Evolutionary conservation across 371 early-diverging fungal species (phyloP).

Genomic region (Mucor sp.): DNA sequence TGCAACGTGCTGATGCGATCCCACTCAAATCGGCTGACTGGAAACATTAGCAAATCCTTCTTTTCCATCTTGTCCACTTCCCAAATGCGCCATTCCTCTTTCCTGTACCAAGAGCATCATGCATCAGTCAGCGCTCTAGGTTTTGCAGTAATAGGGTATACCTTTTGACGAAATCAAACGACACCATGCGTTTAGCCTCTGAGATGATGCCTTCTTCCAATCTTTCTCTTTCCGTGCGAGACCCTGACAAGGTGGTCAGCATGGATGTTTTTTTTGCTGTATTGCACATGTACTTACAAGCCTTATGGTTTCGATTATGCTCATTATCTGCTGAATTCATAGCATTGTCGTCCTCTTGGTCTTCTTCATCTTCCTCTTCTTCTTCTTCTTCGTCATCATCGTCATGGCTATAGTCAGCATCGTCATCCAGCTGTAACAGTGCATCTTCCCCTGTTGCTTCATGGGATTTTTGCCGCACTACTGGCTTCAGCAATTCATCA

Average conservation of each 20-base stretch:
- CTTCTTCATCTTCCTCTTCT: too few relatives aligned
- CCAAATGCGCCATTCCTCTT: constrained; percentile 36
- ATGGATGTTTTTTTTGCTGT: not conserved
- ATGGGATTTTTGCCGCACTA: not conserved
- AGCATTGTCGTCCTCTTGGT: not conserved
- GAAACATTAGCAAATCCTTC: constrained; percentile 52
- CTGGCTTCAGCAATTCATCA: constrained; percentile 1
- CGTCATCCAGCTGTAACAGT: not conserved
- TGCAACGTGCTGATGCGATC: constrained; percentile 59
- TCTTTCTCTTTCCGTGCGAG: constrained; percentile 23
- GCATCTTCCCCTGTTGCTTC: not conserved
- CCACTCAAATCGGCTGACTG: constrained; percentile 72
- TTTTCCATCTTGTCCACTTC: constrained; percentile 52
- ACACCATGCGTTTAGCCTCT: constrained; percentile 29
- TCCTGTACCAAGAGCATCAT: constrained; percentile 10
- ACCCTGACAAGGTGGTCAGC: constrained; percentile 20
- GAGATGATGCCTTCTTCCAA: constrained; percentile 28
- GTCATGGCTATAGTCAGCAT: not conserved
- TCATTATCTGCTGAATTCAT: not conserved
- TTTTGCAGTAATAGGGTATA: constrained; percentile 3
- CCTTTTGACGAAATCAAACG: constrained; percentile 24
- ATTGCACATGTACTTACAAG: constrained; percentile 1
- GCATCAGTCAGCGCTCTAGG: not conserved
- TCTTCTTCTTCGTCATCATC: not conserved
- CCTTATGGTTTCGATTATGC: not conserved